These are phyloP conservation scores for Pseudocercospora crystallina DNA, from an alignment of 2,329 filamentous ascomycete genomes.

Conservation along the genomic window DNA sequence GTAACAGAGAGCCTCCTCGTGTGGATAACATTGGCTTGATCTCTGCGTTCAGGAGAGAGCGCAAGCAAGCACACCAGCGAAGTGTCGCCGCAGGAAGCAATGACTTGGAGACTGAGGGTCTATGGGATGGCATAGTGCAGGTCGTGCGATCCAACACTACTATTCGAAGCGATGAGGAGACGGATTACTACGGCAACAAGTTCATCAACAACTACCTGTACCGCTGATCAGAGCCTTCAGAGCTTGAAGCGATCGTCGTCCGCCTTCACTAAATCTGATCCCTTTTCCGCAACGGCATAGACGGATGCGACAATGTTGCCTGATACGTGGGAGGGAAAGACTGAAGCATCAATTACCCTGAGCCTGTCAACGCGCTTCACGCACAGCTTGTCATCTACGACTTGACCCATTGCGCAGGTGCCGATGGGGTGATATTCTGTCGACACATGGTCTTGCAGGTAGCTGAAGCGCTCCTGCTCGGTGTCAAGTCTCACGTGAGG, in stretches of 20 bases:
- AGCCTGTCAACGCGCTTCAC: constrained; percentile 57
- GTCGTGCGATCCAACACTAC: constrained; percentile 48
- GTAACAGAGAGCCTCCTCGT: constrained; percentile 5
- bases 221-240: constrained; percentile 17
- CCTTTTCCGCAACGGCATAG: constrained; percentile 6
- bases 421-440: background rate
- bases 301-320: constrained; percentile 7
- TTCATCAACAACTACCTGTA: constrained; percentile 32
- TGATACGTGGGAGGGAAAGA: constrained; percentile 45
- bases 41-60: constrained; percentile 54
- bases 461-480: too few species aligned
- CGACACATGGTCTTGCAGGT: too few species aligned
- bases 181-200: constrained; percentile 37
- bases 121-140: constrained; percentile 61
- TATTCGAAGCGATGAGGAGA: constrained; percentile 31
- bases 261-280: too few species aligned
- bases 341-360: constrained; percentile 61
- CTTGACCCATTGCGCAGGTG: constrained; percentile 26
- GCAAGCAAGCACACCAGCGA: constrained; percentile 51
- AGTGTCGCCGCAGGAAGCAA: constrained; percentile 33
- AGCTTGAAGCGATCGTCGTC: too few species aligned
- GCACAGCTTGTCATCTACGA: constrained; percentile 56
- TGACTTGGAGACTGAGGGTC: constrained; percentile 51
- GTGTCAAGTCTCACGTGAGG: too few species aligned
- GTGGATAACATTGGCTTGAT: constrained; percentile 57